Conservation (phyloP, 1,284 basidiomycete genomes). For the Pseudozyma tsukubaensis region DNA sequence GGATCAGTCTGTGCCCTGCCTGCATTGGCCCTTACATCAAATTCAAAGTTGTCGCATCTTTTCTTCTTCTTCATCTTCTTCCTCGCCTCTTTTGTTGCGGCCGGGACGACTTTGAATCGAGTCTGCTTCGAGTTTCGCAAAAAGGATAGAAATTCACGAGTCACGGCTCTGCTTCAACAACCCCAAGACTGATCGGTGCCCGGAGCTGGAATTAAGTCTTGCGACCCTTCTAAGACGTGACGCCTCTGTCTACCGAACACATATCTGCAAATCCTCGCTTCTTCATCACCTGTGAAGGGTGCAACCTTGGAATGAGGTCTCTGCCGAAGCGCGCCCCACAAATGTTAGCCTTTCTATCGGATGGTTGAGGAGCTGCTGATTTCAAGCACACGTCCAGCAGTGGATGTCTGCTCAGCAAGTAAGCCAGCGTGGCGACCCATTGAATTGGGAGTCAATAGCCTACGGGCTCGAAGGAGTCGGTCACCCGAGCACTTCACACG, state of each 20-base stretch:
- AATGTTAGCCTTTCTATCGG: constrained; percentile 54
- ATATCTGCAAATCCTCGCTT: neutral
- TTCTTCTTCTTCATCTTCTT: constrained; percentile 10
- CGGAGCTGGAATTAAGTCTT: neutral
- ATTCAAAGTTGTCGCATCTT: neutral
- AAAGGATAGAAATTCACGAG: too few relatives aligned
- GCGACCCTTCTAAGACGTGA: constrained; percentile 15
- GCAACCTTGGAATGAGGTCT: constrained; percentile 53
- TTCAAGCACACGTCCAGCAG: constrained; percentile 45
- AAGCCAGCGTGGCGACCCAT: constrained; percentile 50
- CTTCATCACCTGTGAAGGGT: constrained; percentile 47
- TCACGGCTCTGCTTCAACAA: too few relatives aligned
- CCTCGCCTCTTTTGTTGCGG: neutral
- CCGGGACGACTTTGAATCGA: neutral
- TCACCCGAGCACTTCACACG: constrained; percentile 56
- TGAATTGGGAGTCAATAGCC: constrained; percentile 40
- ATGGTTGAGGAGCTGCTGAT: constrained; percentile 54
- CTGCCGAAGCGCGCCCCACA: constrained; percentile 53
- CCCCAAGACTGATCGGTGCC: too few relatives aligned
- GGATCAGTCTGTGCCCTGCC: too few relatives aligned
- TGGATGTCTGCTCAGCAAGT: constrained; percentile 54
- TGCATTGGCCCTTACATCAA: neutral
- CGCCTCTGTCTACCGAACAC: neutral
- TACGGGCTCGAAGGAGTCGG: constrained; percentile 58
- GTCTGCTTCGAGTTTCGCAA: neutral